Evolutionary conservation across 495 filamentous ascomycete species (phyloP).

Genomic region (Penicillium simplicissimum): DNA sequence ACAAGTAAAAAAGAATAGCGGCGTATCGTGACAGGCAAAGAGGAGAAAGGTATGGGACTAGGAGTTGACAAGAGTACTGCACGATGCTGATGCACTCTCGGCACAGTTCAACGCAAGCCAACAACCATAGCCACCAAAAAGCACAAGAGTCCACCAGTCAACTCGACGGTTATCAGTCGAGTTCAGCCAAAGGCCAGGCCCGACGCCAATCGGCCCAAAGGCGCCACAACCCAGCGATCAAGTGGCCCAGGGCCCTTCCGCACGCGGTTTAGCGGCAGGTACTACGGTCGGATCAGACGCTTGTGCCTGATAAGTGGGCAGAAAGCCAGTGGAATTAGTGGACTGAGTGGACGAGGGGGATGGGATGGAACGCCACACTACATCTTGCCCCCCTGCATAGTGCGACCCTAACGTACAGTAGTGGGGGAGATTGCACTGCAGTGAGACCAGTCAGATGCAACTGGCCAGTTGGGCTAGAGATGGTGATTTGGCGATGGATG

Average conservation of each 20-base stretch:
- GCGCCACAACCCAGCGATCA: background rate
- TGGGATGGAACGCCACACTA: constrained; percentile 7
- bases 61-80: background rate
- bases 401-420: background rate
- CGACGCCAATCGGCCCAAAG: constrained; percentile 1
- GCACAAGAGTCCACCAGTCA: background rate
- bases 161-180: constrained; percentile 3
- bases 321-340: background rate
- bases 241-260: constrained; percentile 3
- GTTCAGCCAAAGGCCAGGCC: background rate
- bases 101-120: background rate
- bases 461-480: background rate
- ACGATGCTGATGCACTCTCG: background rate
- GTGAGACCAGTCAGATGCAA: constrained; percentile 5
- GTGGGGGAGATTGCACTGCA: background rate
- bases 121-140: background rate
- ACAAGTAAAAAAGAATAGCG: too few species aligned
- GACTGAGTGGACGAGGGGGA: background rate
- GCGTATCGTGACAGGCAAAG: background rate
- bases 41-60: background rate
- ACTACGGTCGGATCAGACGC: constrained; percentile 9
- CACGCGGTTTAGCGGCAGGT: constrained; percentile 20
- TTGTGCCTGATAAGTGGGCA: constrained; percentile 11
- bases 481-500: background rate
- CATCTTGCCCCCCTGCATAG: constrained; percentile 4